phyloP scores from a whole-genome alignment of 768 basidiomycete genomes.

The Pulveroboletus sp. region DNA sequence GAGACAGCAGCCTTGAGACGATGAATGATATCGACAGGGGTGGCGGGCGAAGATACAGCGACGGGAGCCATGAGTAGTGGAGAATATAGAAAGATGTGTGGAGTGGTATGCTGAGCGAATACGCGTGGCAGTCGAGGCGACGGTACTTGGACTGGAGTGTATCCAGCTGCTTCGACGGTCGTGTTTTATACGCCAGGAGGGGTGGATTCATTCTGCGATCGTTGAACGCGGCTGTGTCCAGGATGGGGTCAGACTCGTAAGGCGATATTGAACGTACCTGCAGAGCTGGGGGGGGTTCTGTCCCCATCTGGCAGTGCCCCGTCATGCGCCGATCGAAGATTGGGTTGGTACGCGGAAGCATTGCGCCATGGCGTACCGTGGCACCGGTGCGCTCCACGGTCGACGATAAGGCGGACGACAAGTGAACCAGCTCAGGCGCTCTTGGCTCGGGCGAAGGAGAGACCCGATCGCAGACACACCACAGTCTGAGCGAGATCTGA shows the following conservation, averaged over 20 bases:
- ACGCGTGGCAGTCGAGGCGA: slow-evolving; percentile 1
- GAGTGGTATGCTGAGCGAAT: background rate
- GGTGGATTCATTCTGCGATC: background rate
- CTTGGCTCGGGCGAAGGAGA: too few relatives aligned
- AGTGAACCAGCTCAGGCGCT: slow-evolving; percentile 2
- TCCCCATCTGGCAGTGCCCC: too few relatives aligned
- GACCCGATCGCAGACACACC: background rate
- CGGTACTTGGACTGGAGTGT: background rate
- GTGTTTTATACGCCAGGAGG: slow-evolving; percentile 18
- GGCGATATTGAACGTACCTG: too few relatives aligned
- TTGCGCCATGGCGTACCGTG: too few relatives aligned
- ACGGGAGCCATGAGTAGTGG: slow-evolving; percentile 13
- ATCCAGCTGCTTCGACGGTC: slow-evolving; percentile 1
- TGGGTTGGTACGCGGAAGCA: background rate
- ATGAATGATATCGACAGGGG: slow-evolving; percentile 7
- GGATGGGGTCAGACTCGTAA: too few relatives aligned
- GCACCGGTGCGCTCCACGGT: background rate
- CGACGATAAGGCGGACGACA: slow-evolving; percentile 4
- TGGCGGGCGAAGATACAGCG: slow-evolving; percentile 5
- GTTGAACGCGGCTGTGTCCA: background rate
- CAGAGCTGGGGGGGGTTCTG: too few relatives aligned
- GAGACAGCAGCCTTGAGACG: slow-evolving; percentile 15
- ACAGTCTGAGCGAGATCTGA: background rate
- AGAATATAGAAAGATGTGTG: background rate
- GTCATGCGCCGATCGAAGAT: slow-evolving; percentile 9